Evolutionary conservation across 2,329 filamentous ascomycete species (phyloP).

Genomic region (Scedosporium apiospermum): DNA sequence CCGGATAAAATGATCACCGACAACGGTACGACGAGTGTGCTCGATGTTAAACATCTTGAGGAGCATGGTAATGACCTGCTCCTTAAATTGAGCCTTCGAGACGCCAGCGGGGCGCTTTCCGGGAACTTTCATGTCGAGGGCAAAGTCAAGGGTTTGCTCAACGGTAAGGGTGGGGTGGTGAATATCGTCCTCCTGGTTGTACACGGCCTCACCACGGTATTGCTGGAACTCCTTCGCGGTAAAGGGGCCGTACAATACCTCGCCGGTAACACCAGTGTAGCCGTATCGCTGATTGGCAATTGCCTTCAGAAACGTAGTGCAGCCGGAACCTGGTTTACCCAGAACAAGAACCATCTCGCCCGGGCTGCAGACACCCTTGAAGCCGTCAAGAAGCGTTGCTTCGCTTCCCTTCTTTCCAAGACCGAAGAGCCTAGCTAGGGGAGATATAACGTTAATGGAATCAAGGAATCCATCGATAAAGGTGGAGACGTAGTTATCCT

Average conservation of each 20-base stretch:
- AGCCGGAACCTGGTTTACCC: slow-evolving; percentile 65
- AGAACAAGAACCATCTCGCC: slow-evolving; percentile 86
- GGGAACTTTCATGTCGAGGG: slow-evolving; percentile 75
- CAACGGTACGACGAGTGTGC: slow-evolving; percentile 75
- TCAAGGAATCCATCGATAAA: slow-evolving; percentile 69
- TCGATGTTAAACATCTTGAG: slow-evolving; percentile 92
- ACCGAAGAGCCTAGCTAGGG: slow-evolving; percentile 53
- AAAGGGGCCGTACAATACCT: slow-evolving; percentile 71
- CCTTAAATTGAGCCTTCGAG: slow-evolving; percentile 64
- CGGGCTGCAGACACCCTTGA: slow-evolving; percentile 61
- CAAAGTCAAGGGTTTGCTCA: slow-evolving; percentile 77
- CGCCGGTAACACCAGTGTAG: slow-evolving; percentile 49
- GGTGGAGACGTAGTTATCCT: slow-evolving; percentile 62
- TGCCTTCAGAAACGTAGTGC: slow-evolving; percentile 59
- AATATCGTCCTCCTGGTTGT: slow-evolving; percentile 79
- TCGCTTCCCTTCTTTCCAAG: slow-evolving; percentile 59
- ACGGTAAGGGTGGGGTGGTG: slow-evolving; percentile 82
- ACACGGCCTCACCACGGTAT: slow-evolving; percentile 75
- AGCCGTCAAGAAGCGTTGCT: slow-evolving; percentile 63
- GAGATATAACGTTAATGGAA: slow-evolving; percentile 67
- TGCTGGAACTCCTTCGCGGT: slow-evolving; percentile 57
- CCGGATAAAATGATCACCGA: slow-evolving; percentile 72
- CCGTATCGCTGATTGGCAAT: slow-evolving; percentile 57
- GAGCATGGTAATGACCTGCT: slow-evolving; percentile 62
- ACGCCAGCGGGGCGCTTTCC: slow-evolving; percentile 69